These are phyloP conservation scores for Podila horticola DNA, from an alignment of 192 early-diverging fungal genomes.

Conservation along the genomic window DNA sequence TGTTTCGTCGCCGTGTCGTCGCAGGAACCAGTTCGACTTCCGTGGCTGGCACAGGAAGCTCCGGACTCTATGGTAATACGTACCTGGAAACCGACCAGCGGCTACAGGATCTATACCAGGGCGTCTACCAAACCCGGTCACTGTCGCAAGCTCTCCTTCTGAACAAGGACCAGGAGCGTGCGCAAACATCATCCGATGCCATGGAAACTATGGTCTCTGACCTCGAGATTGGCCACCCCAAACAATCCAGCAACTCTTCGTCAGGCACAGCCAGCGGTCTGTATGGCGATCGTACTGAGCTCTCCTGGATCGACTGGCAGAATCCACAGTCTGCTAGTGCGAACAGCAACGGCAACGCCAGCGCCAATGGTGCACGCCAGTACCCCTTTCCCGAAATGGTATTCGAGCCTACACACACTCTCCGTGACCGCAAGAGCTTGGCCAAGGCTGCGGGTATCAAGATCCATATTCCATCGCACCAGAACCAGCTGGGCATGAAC, in stretches of 20 bases:
- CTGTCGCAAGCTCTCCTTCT: slow-evolving; percentile 3
- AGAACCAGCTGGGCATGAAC: slow-evolving; percentile 1
- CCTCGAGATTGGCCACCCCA: neutral
- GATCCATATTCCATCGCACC: slow-evolving; percentile 36
- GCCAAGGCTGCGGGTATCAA: slow-evolving; percentile 38
- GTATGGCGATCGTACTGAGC: slow-evolving; percentile 10
- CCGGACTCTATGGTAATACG: neutral
- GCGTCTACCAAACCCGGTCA: slow-evolving; percentile 10
- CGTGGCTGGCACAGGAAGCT: neutral
- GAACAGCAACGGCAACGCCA: neutral
- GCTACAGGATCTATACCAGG: slow-evolving; percentile 4
- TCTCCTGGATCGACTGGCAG: slow-evolving; percentile 19
- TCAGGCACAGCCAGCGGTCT: neutral
- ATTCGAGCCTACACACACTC: slow-evolving; percentile 8
- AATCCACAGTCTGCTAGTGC: neutral
- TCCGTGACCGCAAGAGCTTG: slow-evolving; percentile 40
- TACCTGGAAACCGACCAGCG: neutral
- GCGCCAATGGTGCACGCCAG: neutral
- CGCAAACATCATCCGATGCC: neutral
- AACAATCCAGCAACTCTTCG: neutral
- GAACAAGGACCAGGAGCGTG: slow-evolving; percentile 3
- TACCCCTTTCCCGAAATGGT: slow-evolving; percentile 10
- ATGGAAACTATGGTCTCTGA: slow-evolving; percentile 9
- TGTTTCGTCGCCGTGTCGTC: slow-evolving; percentile 4
- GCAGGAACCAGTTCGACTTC: slow-evolving; percentile 1